phyloP scores from a whole-genome alignment of 2,329 filamentous ascomycete species.

The Gaeumannomyces tritici region DNA sequence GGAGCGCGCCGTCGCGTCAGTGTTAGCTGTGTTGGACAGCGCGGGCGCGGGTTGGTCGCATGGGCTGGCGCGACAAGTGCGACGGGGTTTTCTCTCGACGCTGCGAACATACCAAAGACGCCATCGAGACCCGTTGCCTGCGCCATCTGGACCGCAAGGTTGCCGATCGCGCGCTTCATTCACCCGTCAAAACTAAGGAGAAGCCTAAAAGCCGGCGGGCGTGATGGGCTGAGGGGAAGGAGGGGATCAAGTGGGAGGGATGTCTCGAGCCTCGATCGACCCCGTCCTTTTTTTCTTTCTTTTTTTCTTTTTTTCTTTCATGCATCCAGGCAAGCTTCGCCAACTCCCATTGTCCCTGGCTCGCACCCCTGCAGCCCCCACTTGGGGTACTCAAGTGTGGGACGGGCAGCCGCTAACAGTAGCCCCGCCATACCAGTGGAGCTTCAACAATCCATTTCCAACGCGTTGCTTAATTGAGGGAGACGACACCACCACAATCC shows the following conservation, averaged over 20 bases:
- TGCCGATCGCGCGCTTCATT: neutral
- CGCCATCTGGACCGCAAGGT: neutral
- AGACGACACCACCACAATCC: neutral
- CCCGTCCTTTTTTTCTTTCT: neutral
- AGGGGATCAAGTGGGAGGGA: neutral
- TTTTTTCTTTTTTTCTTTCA: neutral
- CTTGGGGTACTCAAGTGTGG: neutral
- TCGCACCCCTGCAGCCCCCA: neutral
- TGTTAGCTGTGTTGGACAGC: conserved; percentile 6
- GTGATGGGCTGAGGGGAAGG: neutral
- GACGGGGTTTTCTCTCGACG: neutral
- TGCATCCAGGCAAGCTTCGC: no score
- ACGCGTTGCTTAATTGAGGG: neutral
- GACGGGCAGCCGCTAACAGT: neutral
- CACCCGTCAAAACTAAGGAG: neutral
- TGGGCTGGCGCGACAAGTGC: conserved; percentile 47
- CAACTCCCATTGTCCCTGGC: neutral
- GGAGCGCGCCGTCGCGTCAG: no score
- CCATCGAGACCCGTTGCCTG: conserved; percentile 31
- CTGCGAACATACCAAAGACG: conserved; percentile 40
- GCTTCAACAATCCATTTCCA: neutral
- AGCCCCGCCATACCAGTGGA: no score
- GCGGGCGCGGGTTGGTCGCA: neutral
- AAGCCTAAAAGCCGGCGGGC: neutral
- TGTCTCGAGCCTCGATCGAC: neutral